A percentile compares a stretch with the other conserved stretches of the same genome.
phyloP scores from a whole-genome alignment of 1,139 yeast species.

The Magnusiomyces sp. region DNA sequence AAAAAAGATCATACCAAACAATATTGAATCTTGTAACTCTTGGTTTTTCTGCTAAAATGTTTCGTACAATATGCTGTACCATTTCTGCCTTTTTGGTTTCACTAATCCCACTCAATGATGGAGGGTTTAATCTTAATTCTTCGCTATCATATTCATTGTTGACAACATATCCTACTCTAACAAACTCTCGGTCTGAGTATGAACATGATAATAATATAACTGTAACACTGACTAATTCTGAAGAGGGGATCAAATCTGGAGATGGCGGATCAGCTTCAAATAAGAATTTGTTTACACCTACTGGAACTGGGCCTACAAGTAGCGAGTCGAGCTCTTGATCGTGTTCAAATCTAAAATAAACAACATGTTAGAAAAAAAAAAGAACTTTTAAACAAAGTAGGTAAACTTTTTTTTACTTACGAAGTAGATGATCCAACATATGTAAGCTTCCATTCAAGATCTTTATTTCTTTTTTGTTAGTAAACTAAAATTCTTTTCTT shows the following conservation, averaged over 20 bases:
- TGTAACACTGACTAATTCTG: constrained; percentile 89
- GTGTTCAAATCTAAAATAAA: constrained; percentile 52
- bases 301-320: constrained; percentile 96
- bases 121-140: constrained; percentile 89
- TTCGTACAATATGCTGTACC: constrained; percentile 88
- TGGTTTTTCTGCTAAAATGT: constrained; percentile 93
- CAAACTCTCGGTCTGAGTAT: constrained; percentile 89
- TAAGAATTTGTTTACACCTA: constrained; percentile 87
- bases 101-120: too few relatives aligned
- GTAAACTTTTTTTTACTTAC: constrained; percentile 16
- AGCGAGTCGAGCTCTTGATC: constrained; percentile 95
- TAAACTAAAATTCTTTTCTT: too few relatives aligned
- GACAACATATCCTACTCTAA: constrained; percentile 93
- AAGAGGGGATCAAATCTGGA: constrained; percentile 91
- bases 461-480: constrained; percentile 36
- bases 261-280: constrained; percentile 96
- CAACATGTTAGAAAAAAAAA: not conserved
- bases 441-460: constrained; percentile 93
- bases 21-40: constrained; percentile 93
- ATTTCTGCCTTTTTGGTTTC: too few relatives aligned
- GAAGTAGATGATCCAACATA: constrained; percentile 94
- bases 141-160: constrained; percentile 93
- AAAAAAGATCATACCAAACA: constrained; percentile 51
- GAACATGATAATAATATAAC: constrained; percentile 89
- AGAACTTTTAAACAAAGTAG: not conserved